phyloP scores from a whole-genome alignment of 352 stramenopile species.

The Pythium biforme region DNA sequence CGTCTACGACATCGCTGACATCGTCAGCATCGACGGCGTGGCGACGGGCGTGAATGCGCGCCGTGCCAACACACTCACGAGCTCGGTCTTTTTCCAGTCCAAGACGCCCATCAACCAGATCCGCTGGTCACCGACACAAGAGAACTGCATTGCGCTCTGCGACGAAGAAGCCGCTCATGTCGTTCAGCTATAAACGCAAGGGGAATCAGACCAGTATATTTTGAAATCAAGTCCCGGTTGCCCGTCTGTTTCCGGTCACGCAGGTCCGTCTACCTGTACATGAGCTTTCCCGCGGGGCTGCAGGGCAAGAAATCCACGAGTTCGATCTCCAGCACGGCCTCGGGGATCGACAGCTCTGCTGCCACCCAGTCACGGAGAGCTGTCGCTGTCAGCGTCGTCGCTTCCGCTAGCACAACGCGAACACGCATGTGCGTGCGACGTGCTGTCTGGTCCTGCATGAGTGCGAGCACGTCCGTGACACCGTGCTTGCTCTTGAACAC shows the following conservation, averaged over 20 bases:
- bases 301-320: conserved; percentile 68
- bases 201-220: conserved; percentile 1
- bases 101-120: conserved; percentile 79
- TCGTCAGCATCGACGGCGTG: conserved; percentile 31
- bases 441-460: conserved; percentile 25
- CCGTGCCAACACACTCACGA: conserved; percentile 24
- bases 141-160: conserved; percentile 95
- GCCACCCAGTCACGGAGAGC: conserved; percentile 18
- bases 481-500: conserved; percentile 14
- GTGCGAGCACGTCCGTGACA: conserved; percentile 26
- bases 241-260: not conserved
- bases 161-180: conserved; percentile 96
- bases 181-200: conserved; percentile 72
- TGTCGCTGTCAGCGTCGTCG: not conserved
- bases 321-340: conserved; percentile 42
- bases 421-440: conserved; percentile 16
- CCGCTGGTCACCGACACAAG: conserved; percentile 90
- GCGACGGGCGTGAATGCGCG: conserved; percentile 21
- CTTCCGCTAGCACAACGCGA: conserved; percentile 13
- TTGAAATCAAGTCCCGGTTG: not conserved
- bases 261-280: conserved; percentile 56
- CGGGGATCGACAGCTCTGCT: conserved; percentile 41
- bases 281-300: conserved; percentile 81
- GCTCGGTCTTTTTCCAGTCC: conserved; percentile 60
- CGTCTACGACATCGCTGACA: conserved; percentile 92